phyloP scores from a whole-genome alignment of 2,329 filamentous ascomycete genomes.

The Grosmannia penicillata region DNA sequence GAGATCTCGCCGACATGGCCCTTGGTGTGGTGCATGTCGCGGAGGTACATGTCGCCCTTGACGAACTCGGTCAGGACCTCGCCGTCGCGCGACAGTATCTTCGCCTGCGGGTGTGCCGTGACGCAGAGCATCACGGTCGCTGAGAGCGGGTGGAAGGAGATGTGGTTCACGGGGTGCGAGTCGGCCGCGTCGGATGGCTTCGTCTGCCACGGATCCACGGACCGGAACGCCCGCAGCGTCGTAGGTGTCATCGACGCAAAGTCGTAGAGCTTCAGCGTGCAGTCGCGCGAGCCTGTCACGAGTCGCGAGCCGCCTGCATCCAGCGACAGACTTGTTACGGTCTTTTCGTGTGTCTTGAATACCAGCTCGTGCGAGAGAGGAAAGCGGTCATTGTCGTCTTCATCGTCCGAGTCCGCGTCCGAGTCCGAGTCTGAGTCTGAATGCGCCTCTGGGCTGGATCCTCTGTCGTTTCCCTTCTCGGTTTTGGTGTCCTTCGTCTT shows the following conservation, averaged over 20 bases:
- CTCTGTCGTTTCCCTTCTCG: constrained; percentile 12
- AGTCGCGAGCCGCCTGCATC: constrained; percentile 76
- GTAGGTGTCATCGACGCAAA: constrained; percentile 92
- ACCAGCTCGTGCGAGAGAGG: constrained; percentile 88
- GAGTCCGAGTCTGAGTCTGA: constrained; percentile 20
- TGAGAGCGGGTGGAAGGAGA: constrained; percentile 72
- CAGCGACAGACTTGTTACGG: constrained; percentile 70
- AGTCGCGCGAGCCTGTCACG: constrained; percentile 83
- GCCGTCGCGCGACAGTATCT: constrained; percentile 79
- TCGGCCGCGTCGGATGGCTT: constrained; percentile 61
- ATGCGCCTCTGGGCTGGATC: constrained; percentile 12
- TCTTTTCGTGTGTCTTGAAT: constrained; percentile 80
- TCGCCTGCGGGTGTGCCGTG: constrained; percentile 78
- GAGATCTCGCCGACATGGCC: constrained; percentile 89
- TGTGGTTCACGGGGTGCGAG: constrained; percentile 75
- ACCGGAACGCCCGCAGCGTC: constrained; percentile 86
- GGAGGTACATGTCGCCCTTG: constrained; percentile 96
- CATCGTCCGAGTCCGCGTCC: constrained; percentile 26
- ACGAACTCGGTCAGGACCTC: constrained; percentile 76
- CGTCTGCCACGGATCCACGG: constrained; percentile 68
- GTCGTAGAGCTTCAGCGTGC: constrained; percentile 83
- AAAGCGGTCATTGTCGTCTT: constrained; percentile 71
- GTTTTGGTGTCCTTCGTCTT: constrained; percentile 17
- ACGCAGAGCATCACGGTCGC: constrained; percentile 74
- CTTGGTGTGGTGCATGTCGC: constrained; percentile 96